Percentiles rank a stretch among this genome's conserved stretches.
Conservation (phyloP, 176 grass and related monocot species). For the Luzula sylvatica region DNA sequence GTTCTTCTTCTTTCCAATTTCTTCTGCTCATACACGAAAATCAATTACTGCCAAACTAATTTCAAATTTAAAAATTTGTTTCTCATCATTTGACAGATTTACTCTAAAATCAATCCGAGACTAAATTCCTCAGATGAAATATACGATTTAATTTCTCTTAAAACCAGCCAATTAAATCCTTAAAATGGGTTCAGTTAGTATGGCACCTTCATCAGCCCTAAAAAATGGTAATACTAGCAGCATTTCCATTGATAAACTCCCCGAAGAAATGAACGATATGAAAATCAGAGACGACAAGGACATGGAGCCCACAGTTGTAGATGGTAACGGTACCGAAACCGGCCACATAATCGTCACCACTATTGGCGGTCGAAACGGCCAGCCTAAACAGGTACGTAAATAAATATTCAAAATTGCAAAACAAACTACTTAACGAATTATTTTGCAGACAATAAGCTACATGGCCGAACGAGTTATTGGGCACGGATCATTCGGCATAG, state of each 20-base stretch:
- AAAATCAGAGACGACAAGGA: constrained; percentile 73
- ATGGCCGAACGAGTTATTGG: constrained; percentile 66
- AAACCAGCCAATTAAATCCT: neutral
- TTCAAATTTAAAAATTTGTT: neutral
- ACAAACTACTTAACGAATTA: too few species aligned
- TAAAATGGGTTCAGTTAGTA: constrained; percentile 39
- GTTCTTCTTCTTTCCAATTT: too few species aligned
- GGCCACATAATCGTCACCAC: constrained; percentile 79
- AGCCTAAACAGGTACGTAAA: constrained; percentile 58
- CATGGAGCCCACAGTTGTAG: constrained; percentile 48
- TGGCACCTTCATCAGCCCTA: constrained; percentile 20
- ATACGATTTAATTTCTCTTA: constrained; percentile 2
- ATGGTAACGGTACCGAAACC: constrained; percentile 65
- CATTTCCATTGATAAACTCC: constrained; percentile 33
- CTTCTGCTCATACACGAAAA: too few species aligned
- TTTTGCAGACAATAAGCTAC: constrained; percentile 64
- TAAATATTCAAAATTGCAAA: neutral
- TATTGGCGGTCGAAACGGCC: constrained; percentile 58
- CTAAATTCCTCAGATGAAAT: neutral
- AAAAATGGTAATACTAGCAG: constrained; percentile 32
- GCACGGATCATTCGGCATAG: constrained; percentile 60
- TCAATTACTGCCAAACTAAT: too few species aligned
- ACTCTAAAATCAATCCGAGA: too few species aligned
- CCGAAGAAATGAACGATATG: constrained; percentile 63
- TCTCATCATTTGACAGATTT: too few species aligned